Evolutionary conservation across 768 basidiomycete genomes (phyloP), one percentile per base, ranked within the genome.

Genomic region (Hydnomerulius pinastri): DNA sequence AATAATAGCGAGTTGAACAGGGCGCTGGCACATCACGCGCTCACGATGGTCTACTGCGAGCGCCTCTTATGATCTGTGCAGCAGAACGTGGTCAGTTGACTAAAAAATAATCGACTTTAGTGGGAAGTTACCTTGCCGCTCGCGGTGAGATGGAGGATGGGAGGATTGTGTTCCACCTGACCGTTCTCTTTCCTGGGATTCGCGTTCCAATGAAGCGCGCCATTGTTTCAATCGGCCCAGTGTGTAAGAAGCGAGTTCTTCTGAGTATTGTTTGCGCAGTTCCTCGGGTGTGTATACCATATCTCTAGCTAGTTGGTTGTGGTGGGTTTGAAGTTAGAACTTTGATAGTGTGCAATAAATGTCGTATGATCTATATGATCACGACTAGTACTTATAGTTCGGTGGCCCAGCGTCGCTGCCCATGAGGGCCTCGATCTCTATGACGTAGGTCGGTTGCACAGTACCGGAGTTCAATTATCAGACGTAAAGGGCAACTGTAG

Each of bases 191-290:
- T 41, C 39, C 11, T 28, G 21, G 1, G 23, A 29, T 10, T 44
- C 36, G 35, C 20, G 43, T 43, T 39, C 43, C 25, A 48, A 9
- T 13, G 50, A 24, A 20, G 33, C 36, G 7, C 28, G 53, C 36
- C 20, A 33, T 12, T 45, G 29, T 23, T 39, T n/a, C 51, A 77
- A 74, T 53, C 79, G 79, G 55, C 71, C 72, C 21, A 75, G 63
- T 23, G 79, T 81, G 58, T 80, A 77, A 6, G 68, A 71, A 39
- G 75, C 74, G 40, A 82, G 71, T 42, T 77, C 71, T 53, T 75
- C 71, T 17, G 78, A 76, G 62, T 78, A 80, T 20, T 64, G 69
- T 39, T 65, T 62, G 28, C 68, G 66, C 21, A 68, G 71, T 12
- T 50, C 41, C 37, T 69, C 64, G 8, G 63, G 48, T 23, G 65